Conservation (phyloP, 768 basidiomycete genomes). For the Boletus reticuloceps region DNA sequence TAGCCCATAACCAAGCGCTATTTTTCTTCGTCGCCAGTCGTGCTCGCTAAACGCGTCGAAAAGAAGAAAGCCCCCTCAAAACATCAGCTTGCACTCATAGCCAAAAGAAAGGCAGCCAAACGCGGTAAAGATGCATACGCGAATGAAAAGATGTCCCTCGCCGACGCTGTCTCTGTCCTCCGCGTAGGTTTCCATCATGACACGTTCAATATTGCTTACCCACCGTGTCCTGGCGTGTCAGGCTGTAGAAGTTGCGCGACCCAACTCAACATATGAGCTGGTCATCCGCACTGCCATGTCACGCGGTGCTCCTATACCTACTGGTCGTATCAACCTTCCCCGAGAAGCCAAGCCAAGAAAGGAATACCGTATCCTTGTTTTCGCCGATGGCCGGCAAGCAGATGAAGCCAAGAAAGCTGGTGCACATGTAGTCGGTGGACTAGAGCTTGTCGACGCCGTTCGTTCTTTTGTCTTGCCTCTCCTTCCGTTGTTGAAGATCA, state of each 20-base stretch:
- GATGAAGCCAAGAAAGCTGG: slow-evolving; percentile 86
- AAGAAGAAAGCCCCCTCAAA: slow-evolving; percentile 65
- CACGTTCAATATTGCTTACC: slow-evolving; percentile 2
- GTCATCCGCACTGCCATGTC: slow-evolving; percentile 76
- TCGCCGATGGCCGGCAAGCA: slow-evolving; percentile 81
- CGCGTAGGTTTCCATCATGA: slow-evolving; percentile 46
- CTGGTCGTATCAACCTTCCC: slow-evolving; percentile 86
- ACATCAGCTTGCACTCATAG: slow-evolving; percentile 65
- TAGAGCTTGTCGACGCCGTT: slow-evolving; percentile 85
- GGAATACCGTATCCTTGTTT: slow-evolving; percentile 84
- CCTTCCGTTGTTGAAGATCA: neutral
- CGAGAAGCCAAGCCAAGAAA: slow-evolving; percentile 70
- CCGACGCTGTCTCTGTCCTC: slow-evolving; percentile 66
- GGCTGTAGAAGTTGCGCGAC: slow-evolving; percentile 82
- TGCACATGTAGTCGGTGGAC: slow-evolving; percentile 87
- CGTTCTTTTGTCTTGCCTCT: slow-evolving; percentile 27
- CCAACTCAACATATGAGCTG: slow-evolving; percentile 76
- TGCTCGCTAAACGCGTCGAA: slow-evolving; percentile 46
- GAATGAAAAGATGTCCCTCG: slow-evolving; percentile 62
- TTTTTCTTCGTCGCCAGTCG: slow-evolving; percentile 51
- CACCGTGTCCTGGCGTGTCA: slow-evolving; percentile 28
- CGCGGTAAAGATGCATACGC: slow-evolving; percentile 56
- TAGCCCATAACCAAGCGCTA: slow-evolving; percentile 12
- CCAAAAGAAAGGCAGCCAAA: slow-evolving; percentile 54
- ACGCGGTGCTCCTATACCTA: slow-evolving; percentile 79